Percentiles rank a stretch among this genome's conserved stretches.
phyloP scores from a whole-genome alignment of 305 asterid species.

The Plantago coronopus region DNA sequence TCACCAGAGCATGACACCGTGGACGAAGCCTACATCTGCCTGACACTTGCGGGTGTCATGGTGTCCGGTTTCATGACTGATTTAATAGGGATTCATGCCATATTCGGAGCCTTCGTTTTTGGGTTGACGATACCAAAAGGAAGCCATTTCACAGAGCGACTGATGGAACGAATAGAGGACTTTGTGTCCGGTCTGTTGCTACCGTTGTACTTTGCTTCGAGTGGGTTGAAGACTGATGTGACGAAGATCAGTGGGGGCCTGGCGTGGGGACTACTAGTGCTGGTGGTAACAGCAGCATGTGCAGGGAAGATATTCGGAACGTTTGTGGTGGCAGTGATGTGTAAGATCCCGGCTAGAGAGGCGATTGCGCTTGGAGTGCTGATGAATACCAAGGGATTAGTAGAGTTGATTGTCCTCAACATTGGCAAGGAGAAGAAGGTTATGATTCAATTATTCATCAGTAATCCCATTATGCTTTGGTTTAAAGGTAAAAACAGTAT shows the following conservation, averaged over 20 bases:
- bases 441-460: background rate
- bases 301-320: slow-evolving; percentile 46
- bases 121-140: slow-evolving; percentile 40
- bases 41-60: slow-evolving; percentile 34
- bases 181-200: slow-evolving; percentile 41
- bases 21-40: slow-evolving; percentile 30
- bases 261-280: slow-evolving; percentile 45
- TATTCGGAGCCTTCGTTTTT: slow-evolving; percentile 43
- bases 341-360: slow-evolving; percentile 42
- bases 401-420: slow-evolving; percentile 51
- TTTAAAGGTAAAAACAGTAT: too few species aligned
- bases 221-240: slow-evolving; percentile 45
- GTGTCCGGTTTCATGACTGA: slow-evolving; percentile 43
- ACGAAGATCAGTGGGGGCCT: slow-evolving; percentile 29
- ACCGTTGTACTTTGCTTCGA: slow-evolving; percentile 45
- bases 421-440: slow-evolving; percentile 56
- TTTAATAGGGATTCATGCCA: slow-evolving; percentile 41
- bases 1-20: slow-evolving; percentile 26
- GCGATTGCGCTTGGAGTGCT: slow-evolving; percentile 39
- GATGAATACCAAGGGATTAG: slow-evolving; percentile 54
- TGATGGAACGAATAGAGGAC: slow-evolving; percentile 40
- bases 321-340: slow-evolving; percentile 36
- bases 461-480: too few species aligned
- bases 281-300: slow-evolving; percentile 38
- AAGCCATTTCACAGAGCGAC: slow-evolving; percentile 28